phyloP scores from a whole-genome alignment of 192 early-diverging fungal genomes.

The Coemansia sp. region DNA sequence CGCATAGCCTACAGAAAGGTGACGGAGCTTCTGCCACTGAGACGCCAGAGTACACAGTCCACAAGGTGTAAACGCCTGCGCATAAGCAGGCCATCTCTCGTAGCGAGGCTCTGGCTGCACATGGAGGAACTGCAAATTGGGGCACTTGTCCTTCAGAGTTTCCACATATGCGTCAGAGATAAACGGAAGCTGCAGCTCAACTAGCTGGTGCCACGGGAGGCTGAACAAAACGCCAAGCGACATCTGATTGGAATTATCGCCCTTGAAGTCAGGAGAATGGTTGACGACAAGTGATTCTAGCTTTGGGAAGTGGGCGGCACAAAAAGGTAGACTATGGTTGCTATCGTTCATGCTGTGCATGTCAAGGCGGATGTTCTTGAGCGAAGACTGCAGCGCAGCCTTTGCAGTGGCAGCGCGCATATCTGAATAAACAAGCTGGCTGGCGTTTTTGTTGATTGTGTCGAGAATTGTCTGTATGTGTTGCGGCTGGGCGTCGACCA shows the following conservation, averaged over 20 bases:
- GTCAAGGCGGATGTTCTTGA: slow-evolving; percentile 30
- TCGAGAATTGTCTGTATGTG: slow-evolving; percentile 34
- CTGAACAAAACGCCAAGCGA: slow-evolving; percentile 46
- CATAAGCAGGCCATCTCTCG: slow-evolving; percentile 50
- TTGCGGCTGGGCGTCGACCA: slow-evolving; percentile 34
- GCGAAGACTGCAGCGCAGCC: slow-evolving; percentile 45
- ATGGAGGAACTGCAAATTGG: slow-evolving; percentile 31
- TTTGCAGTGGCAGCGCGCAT: slow-evolving; percentile 41
- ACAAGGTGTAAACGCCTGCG: slow-evolving; percentile 36
- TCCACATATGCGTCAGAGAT: slow-evolving; percentile 32
- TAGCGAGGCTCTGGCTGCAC: slow-evolving; percentile 47
- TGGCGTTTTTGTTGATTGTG: slow-evolving; percentile 40
- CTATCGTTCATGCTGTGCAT: slow-evolving; percentile 43
- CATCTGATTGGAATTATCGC: slow-evolving; percentile 25
- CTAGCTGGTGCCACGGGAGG: slow-evolving; percentile 33
- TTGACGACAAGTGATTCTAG: slow-evolving; percentile 37
- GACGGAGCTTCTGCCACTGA: slow-evolving; percentile 41
- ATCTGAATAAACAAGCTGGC: slow-evolving; percentile 29
- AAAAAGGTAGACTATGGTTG: slow-evolving; percentile 36
- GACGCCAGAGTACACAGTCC: slow-evolving; percentile 32
- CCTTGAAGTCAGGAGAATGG: slow-evolving; percentile 47
- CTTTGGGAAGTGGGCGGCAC: slow-evolving; percentile 44
- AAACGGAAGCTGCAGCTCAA: slow-evolving; percentile 47
- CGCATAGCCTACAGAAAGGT: slow-evolving; percentile 39
- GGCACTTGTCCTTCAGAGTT: slow-evolving; percentile 40